Percentiles rank a stretch among this genome's conserved stretches.
These are phyloP conservation scores for Casuarina glauca DNA, from an alignment of 306 rosid species.

Conservation along the genomic window DNA sequence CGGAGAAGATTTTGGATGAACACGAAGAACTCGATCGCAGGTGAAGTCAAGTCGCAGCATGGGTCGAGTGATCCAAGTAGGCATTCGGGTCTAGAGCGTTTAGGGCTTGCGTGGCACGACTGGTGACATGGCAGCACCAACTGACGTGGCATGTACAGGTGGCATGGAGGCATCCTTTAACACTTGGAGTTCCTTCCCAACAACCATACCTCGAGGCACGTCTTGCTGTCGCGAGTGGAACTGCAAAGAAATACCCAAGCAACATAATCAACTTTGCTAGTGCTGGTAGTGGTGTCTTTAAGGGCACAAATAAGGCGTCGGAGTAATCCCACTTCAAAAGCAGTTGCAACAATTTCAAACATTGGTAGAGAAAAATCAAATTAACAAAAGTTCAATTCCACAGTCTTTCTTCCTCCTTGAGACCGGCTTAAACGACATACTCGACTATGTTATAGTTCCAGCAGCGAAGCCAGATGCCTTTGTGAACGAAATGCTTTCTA, in stretches of 20 bases:
- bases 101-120: no score
- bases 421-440: conserved; percentile 43
- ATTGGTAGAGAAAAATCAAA: conserved; percentile 28
- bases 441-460: conserved; percentile 12
- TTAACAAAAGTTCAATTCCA: conserved; percentile 18
- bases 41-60: no score
- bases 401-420: conserved; percentile 42
- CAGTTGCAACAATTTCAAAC: conserved; percentile 39
- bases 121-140: no score
- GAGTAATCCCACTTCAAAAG: conserved; percentile 29
- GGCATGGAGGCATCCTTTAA: no score
- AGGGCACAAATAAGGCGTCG: not conserved
- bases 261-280: conserved; percentile 51
- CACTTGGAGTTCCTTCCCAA: conserved; percentile 32
- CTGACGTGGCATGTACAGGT: no score
- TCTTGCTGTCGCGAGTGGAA: conserved; percentile 36
- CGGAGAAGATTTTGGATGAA: no score
- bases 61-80: no score
- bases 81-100: no score
- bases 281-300: conserved; percentile 47
- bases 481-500: conserved; percentile 29
- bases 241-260: conserved; percentile 34
- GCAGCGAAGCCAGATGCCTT: conserved; percentile 3
- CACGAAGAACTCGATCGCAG: no score
- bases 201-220: conserved; percentile 36